phyloP scores from a whole-genome alignment of 148 eudicot species.

The Polygonum aviculare region DNA sequence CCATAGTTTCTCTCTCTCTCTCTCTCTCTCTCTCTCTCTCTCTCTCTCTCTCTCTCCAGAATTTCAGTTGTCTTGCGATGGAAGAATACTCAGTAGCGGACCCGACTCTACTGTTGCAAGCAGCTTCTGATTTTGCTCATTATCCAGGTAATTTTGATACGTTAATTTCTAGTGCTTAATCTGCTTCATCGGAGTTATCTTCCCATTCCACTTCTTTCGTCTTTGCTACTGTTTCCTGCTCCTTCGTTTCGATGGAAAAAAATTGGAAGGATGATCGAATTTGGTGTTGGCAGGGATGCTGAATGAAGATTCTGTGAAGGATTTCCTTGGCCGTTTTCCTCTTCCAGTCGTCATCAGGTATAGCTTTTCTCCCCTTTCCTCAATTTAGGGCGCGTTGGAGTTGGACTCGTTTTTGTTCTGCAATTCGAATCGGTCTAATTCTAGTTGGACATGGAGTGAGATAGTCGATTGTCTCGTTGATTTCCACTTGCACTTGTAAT shows the following conservation, averaged over 20 bases:
- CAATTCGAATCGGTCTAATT: background rate
- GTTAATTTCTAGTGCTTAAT: background rate
- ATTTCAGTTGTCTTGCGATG: conserved; percentile 12
- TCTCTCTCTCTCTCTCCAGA: background rate
- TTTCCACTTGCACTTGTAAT: background rate
- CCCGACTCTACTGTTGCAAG: conserved; percentile 27
- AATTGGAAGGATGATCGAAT: background rate
- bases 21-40: background rate
- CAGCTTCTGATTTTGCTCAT: conserved; percentile 50
- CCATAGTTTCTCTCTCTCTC: background rate
- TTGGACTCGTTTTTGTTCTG: background rate
- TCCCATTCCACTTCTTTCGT: background rate
- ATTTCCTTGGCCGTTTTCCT: conserved; percentile 65
- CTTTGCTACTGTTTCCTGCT: background rate
- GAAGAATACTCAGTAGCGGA: conserved; percentile 31
- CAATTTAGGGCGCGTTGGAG: background rate
- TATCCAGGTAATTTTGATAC: conserved; percentile 26
- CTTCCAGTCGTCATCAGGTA: conserved; percentile 73
- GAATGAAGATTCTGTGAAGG: conserved; percentile 48
- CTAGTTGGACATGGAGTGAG: background rate
- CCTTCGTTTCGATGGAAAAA: background rate
- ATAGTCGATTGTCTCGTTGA: background rate
- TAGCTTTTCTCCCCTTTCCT: background rate
- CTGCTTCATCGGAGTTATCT: background rate
- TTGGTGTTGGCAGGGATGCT: conserved; percentile 33